Percentiles rank a stretch among this genome's conserved stretches.
phyloP scores from a whole-genome alignment of 1,139 yeast genomes.

The Wickerhamomyces sp. region DNA sequence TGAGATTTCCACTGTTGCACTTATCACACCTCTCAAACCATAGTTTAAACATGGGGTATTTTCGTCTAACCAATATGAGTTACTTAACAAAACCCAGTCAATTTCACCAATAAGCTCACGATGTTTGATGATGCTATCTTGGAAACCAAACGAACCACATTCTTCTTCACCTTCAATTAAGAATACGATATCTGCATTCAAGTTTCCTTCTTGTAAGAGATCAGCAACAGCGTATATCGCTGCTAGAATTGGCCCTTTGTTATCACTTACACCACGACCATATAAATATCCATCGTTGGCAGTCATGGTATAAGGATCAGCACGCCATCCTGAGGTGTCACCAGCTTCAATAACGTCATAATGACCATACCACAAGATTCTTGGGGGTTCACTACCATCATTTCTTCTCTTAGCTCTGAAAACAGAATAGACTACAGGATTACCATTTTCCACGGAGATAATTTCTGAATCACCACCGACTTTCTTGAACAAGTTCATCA shows the following conservation, averaged over 20 bases:
- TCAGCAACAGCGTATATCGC: conserved; percentile 87
- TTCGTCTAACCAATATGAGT: conserved; percentile 93
- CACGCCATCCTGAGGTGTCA: conserved; percentile 59
- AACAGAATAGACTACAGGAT: conserved; percentile 77
- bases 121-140: conserved; percentile 52
- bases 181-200: conserved; percentile 74
- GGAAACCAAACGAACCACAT: conserved; percentile 85
- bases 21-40: conserved; percentile 88
- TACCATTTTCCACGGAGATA: conserved; percentile 65
- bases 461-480: conserved; percentile 75
- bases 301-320: conserved; percentile 72
- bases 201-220: conserved; percentile 44
- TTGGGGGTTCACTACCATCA: conserved; percentile 19
- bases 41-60: conserved; percentile 86
- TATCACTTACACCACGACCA: conserved; percentile 92
- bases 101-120: conserved; percentile 56
- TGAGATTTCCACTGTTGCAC: conserved; percentile 64
- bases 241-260: conserved; percentile 92
- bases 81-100: conserved; percentile 87
- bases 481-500: conserved; percentile 56
- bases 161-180: conserved; percentile 95
- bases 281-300: conserved; percentile 82
- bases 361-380: conserved; percentile 88
- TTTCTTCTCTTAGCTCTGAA: conserved; percentile 45
- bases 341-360: conserved; percentile 85